Evolutionary conservation across 164 flowering plant genomes (phyloP).

Genomic region (Vitis rupestris): DNA sequence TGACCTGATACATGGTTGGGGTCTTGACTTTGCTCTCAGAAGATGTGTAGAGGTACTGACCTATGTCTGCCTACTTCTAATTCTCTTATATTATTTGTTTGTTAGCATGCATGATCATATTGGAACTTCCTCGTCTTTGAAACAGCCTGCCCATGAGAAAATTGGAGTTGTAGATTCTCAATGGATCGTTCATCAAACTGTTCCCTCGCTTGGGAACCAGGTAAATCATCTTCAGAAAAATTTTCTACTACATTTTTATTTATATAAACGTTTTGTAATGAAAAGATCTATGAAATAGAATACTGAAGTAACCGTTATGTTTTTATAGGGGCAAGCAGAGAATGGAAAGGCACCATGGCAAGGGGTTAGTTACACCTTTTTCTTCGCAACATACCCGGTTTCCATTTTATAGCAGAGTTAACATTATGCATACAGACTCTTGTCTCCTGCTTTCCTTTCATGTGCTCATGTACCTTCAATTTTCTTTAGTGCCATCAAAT

Average conservation of each 20-base stretch:
- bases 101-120: background rate
- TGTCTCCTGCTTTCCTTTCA: background rate
- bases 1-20: slow-evolving; percentile 81
- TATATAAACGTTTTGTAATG: too few relatives aligned
- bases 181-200: slow-evolving; percentile 62
- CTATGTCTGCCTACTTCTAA: background rate
- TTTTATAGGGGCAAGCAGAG: slow-evolving; percentile 56
- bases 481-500: background rate
- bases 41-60: slow-evolving; percentile 57
- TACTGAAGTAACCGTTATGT: too few relatives aligned
- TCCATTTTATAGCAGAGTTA: background rate
- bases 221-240: slow-evolving; percentile 19
- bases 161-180: slow-evolving; percentile 79
- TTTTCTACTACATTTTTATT: too few relatives aligned
- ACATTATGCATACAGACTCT: background rate
- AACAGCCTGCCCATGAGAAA: slow-evolving; percentile 69
- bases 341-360: slow-evolving; percentile 73
- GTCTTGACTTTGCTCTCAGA: slow-evolving; percentile 64
- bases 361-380: slow-evolving; percentile 48
- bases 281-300: too few relatives aligned
- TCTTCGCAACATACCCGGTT: background rate
- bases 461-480: too few relatives aligned
- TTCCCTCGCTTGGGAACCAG: slow-evolving; percentile 72
- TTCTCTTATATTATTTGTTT: background rate
- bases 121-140: too few relatives aligned